Evolutionary conservation across 1,284 basidiomycete genomes (phyloP), one percentile per base, ranked within the genome.

Genomic region (Caloboletus firmus): DNA sequence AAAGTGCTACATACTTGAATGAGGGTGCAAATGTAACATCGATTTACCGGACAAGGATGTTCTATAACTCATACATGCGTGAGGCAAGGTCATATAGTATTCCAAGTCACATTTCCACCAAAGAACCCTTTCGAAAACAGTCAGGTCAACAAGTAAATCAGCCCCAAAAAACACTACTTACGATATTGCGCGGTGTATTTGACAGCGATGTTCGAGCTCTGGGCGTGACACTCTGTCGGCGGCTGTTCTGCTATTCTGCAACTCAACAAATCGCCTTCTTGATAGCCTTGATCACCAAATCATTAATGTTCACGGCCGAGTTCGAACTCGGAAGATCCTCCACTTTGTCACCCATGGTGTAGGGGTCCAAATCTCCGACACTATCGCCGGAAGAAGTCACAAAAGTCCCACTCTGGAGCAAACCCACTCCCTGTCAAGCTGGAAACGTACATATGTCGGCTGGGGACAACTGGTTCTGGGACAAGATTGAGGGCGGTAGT

Each of bases 191-290:
- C 70, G 3, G 75, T 72, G 61, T 83, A 83, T 54, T 79, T 78
- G 20, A 82, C 77, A 24, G 70, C 72, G 26, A 80, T 73, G 40
- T 51, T 51, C 32, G 67, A 52, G 10, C 74, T 71, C 34, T 76
- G 78, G 5, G 67, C 10, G 24, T n/a, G 65, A 67, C 80, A 83
- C 74, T 74, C 74, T n/a, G 78, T 59, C 32, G 85, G 83, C 13
- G 85, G 82, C 64, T 85, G 82, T n/a, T 87, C 85, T 76, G 22
- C 75, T 73, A 10, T 85, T 88, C 62, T 84, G 77, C 11, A 80
- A n/a, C n/a, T n/a, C n/a, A n/a, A n/a, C n/a, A 87, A 68, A 3
- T 69, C 62, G 4, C 84, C 84, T n/a, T n/a, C 39, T 76, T 57
- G 12, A 80, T 68, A 35, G 67, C 68, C 28, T 70, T 74, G 24